Percentiles rank a stretch among this genome's conserved stretches.
Conservation (phyloP, 1,284 basidiomycete species). For the Ustilago lituana region DNA sequence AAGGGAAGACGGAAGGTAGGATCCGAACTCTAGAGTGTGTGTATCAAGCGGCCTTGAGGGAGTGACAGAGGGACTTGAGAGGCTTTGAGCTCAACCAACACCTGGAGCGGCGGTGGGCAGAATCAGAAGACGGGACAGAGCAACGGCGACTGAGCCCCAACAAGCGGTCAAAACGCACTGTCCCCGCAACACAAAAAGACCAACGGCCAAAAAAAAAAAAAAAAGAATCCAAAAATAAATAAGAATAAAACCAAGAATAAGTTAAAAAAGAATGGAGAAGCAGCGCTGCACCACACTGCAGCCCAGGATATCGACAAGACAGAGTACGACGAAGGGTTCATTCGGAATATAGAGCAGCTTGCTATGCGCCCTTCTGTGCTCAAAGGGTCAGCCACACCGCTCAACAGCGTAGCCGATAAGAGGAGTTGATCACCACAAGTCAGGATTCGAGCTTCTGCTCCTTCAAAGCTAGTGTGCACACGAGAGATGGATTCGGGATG, state of each 20-base stretch:
- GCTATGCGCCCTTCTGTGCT: too few relatives aligned
- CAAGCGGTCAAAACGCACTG: conserved; percentile 19
- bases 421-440: too few relatives aligned
- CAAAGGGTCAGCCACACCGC: too few relatives aligned
- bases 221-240: not conserved
- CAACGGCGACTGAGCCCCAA: conserved; percentile 17
- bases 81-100: conserved; percentile 8
- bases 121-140: not conserved
- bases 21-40: not conserved
- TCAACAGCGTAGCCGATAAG: too few relatives aligned
- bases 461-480: too few relatives aligned
- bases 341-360: too few relatives aligned
- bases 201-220: conserved; percentile 12
- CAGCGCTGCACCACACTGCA: not conserved
- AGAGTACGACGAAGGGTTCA: not conserved
- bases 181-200: conserved; percentile 21
- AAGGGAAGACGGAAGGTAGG: not conserved
- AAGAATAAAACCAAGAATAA: not conserved
- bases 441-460: too few relatives aligned
- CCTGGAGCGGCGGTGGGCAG: too few relatives aligned
- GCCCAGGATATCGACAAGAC: too few relatives aligned
- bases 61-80: not conserved
- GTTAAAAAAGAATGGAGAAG: not conserved
- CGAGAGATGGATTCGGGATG: not conserved
- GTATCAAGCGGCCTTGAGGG: too few relatives aligned